Percentiles rank a stretch among this genome's conserved stretches.
phyloP scores from a whole-genome alignment of 2,329 filamentous ascomycete species.

The Incumbomyces lentus region DNA sequence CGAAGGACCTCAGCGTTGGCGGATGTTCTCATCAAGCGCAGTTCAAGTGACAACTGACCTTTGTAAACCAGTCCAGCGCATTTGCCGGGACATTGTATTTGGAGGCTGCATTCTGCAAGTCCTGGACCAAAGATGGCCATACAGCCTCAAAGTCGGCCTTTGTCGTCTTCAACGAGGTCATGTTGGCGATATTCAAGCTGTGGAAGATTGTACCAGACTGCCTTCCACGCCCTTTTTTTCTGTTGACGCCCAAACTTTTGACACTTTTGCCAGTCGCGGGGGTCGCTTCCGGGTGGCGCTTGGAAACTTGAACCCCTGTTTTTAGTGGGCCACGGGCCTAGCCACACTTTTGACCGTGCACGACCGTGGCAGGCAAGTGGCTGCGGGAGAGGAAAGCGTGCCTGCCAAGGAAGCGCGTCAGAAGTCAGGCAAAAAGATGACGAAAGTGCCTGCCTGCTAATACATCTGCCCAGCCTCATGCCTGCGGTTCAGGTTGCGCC shows the following conservation, averaged over 20 bases:
- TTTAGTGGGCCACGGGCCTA: too few species aligned
- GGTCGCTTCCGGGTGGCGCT: too few species aligned
- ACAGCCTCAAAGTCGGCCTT: constrained; percentile 71
- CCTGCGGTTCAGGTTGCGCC: not conserved
- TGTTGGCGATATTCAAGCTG: constrained; percentile 9
- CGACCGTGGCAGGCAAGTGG: too few species aligned
- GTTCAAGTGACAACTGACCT: constrained; percentile 41
- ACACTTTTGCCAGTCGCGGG: not conserved
- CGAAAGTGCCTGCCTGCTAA: constrained; percentile 1
- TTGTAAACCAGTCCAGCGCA: constrained; percentile 77
- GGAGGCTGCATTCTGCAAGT: constrained; percentile 66
- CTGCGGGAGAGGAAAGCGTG: not conserved
- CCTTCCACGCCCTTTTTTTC: constrained; percentile 1
- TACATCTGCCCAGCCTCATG: too few species aligned
- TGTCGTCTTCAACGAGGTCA: constrained; percentile 63
- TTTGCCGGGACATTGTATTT: constrained; percentile 73
- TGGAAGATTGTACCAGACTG: not conserved
- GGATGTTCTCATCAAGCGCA: not conserved
- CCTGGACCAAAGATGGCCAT: constrained; percentile 76
- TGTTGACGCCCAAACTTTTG: constrained; percentile 1
- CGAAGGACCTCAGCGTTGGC: constrained; percentile 2
- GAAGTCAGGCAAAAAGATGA: not conserved
- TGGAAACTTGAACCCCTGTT: too few species aligned
- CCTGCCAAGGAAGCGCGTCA: constrained; percentile 5
- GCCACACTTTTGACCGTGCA: too few species aligned